Conservation (phyloP, 768 basidiomycete species). For the Psilocybe tampanensis region DNA sequence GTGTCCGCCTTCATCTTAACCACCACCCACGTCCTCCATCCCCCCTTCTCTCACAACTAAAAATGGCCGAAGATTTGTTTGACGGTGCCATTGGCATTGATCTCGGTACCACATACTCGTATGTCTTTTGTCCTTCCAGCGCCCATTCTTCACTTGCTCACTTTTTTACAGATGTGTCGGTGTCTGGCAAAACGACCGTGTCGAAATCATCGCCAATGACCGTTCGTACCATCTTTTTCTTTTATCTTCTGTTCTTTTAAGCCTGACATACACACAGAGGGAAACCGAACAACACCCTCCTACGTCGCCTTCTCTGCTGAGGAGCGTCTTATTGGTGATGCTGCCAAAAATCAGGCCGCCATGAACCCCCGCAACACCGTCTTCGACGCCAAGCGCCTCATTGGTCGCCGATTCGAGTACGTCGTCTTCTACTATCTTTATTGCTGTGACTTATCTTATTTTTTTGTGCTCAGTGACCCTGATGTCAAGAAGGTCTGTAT, state of each 20-base stretch:
- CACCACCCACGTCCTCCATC: slow-evolving; percentile 34
- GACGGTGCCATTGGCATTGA: slow-evolving; percentile 98
- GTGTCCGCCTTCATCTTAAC: slow-evolving; percentile 40
- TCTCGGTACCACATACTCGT: slow-evolving; percentile 95
- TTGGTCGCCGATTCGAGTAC: slow-evolving; percentile 94
- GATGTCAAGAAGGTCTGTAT: slow-evolving; percentile 83
- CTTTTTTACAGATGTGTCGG: slow-evolving; percentile 84
- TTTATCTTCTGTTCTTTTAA: slow-evolving; percentile 9
- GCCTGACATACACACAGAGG: too few species aligned
- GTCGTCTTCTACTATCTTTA: slow-evolving; percentile 26
- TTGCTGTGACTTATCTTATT: slow-evolving; percentile 3
- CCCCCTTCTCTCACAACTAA: slow-evolving; percentile 40
- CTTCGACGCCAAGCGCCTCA: slow-evolving; percentile 98
- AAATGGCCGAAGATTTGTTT: slow-evolving; percentile 85
- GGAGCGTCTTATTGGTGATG: slow-evolving; percentile 98
- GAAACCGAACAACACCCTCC: slow-evolving; percentile 98
- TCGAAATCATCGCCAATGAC: slow-evolving; percentile 97
- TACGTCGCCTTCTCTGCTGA: slow-evolving; percentile 98
- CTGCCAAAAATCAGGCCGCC: slow-evolving; percentile 97
- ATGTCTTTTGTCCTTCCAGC: slow-evolving; percentile 30
- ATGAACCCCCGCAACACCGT: slow-evolving; percentile 99
- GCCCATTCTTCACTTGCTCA: slow-evolving; percentile 12
- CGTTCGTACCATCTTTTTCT: slow-evolving; percentile 50
- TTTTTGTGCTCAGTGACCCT: slow-evolving; percentile 56
- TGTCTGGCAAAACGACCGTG: slow-evolving; percentile 99